These are phyloP conservation scores for Bipolaris zeicola DNA, from an alignment of 2,329 filamentous ascomycete species.

Conservation along the genomic window DNA sequence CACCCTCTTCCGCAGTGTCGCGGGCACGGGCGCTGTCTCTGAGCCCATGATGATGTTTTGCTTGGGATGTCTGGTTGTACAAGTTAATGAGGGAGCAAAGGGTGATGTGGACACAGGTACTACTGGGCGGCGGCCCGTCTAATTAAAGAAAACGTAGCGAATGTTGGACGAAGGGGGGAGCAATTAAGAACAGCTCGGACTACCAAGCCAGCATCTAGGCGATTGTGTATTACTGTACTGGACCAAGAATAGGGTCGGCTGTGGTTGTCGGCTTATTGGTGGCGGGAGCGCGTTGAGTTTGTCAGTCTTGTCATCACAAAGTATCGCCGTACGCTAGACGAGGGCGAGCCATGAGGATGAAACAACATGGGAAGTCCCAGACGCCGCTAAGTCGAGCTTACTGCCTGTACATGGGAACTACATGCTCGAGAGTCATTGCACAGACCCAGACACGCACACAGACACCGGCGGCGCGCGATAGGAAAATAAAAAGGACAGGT, in stretches of 20 bases:
- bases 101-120: slow-evolving; percentile 17
- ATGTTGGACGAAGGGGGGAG: slow-evolving; percentile 15
- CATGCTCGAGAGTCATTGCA: slow-evolving; percentile 14
- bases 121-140: slow-evolving; percentile 13
- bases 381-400: slow-evolving; percentile 12
- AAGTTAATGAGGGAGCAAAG: slow-evolving; percentile 1
- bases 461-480: not conserved
- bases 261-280: slow-evolving; percentile 13
- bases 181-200: slow-evolving; percentile 14
- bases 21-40: slow-evolving; percentile 46
- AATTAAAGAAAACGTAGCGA: slow-evolving; percentile 25
- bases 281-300: slow-evolving; percentile 15
- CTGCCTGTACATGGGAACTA: not conserved
- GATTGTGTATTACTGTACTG: not conserved
- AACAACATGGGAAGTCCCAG: slow-evolving; percentile 17
- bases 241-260: slow-evolving; percentile 24
- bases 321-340: slow-evolving; percentile 14
- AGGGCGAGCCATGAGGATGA: slow-evolving; percentile 18
- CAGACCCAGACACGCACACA: slow-evolving; percentile 5
- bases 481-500: slow-evolving; percentile 6
- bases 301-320: slow-evolving; percentile 22
- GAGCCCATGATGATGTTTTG: slow-evolving; percentile 22
- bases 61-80: slow-evolving; percentile 1
- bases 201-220: slow-evolving; percentile 15
- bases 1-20: slow-evolving; percentile 73